Evolutionary conservation across 2,329 filamentous ascomycete species (phyloP).

Genomic region (Nannizziopsis arthrosporioides): DNA sequence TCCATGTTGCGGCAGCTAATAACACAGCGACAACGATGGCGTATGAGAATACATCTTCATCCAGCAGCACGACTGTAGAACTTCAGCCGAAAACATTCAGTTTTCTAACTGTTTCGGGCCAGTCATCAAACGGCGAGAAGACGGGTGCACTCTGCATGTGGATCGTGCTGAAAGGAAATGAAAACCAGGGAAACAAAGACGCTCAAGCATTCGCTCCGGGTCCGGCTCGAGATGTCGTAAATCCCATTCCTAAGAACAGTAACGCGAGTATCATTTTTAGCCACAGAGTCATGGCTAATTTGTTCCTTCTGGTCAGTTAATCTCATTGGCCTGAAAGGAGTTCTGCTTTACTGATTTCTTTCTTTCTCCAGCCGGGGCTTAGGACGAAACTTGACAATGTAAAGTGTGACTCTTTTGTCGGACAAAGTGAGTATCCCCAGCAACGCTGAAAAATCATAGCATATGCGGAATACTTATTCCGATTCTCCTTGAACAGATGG

Average conservation of each 20-base stretch:
- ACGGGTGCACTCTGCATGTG: neutral
- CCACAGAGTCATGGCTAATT: neutral
- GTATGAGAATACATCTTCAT: too few relatives aligned
- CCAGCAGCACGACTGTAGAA: neutral
- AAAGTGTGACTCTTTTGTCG: neutral
- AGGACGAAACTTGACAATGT: too few relatives aligned
- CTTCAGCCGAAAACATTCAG: neutral
- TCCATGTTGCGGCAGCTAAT: too few relatives aligned
- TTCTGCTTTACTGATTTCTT: too few relatives aligned
- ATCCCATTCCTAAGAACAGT: neutral
- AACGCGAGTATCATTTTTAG: slow-evolving; percentile 1
- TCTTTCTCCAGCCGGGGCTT: too few relatives aligned
- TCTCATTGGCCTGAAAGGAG: neutral
- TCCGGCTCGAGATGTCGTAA: neutral
- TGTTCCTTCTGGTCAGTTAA: neutral
- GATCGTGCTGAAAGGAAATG: neutral
- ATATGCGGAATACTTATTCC: neutral
- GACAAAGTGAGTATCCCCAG: neutral
- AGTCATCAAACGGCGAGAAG: neutral
- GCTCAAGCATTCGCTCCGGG: neutral
- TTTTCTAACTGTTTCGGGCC: neutral
- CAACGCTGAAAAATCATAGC: neutral
- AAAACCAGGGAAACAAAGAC: neutral
- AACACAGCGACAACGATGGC: too few relatives aligned
- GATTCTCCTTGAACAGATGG: neutral